Evolutionary conservation across 1,284 basidiomycete species (phyloP), one percentile per base, ranked within the genome.

Genomic region (Sphagnurus paluster): DNA sequence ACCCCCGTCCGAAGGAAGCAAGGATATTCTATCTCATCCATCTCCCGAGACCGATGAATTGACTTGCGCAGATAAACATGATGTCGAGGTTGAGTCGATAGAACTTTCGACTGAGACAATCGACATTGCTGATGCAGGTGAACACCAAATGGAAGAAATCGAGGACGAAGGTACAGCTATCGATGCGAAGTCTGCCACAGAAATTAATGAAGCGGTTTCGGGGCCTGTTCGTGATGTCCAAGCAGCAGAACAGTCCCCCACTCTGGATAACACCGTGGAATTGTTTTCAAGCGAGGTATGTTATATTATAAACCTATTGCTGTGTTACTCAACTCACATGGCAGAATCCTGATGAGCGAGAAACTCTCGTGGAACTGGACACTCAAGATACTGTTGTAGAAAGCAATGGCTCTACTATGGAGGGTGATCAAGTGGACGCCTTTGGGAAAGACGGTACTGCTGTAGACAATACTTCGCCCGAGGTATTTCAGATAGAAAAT

Each of bases 201-300:
- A 34, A 39, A 21, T 40, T 25, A 29, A 40, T 32, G 39, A 41
- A 6, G 25, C 24, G 20, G 16, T 37, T n/a, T 10, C 42, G 19
- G 13, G 32, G 29, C 30, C 23, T 6, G 0, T 3, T 14, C n/a
- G n/a, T n/a, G n/a, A 17, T 14, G 14, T 28, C 13, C 14, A 26
- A 21, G 11, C 20, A 13, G 42, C 35, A 34, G 34, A 40, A 11
- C 3, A 2, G 13, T n/a, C n/a, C n/a, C 26, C 20, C 8, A 42
- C 42, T 24, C 48, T 42, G 28, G 36, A 41, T 10, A 30, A 42
- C 5, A 11, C 39, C n/a, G 36, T 24, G 0, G 39, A 49, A 16
- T 9, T 28, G 11, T 24, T 21, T 14, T 10, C 10, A 25, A 26
- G 24, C 32, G 41, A 49, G 32, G 51, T 53, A 28, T 21, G 48